phyloP scores from a whole-genome alignment of 2,329 filamentous ascomycete species.

The Alternaria sp. region DNA sequence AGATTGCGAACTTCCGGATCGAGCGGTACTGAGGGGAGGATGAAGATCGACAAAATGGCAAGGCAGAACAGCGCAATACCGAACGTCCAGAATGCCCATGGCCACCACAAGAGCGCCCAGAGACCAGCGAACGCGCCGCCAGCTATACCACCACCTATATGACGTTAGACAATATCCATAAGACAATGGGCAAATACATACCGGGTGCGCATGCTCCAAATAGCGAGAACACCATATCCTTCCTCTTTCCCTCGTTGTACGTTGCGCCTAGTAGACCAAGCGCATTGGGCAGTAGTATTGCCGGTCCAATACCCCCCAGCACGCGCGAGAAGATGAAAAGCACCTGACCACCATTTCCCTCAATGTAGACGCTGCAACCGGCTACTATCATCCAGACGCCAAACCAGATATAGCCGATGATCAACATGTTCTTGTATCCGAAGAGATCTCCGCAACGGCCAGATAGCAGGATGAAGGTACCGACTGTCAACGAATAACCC shows the following conservation, averaged over 20 bases:
- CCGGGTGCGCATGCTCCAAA: slow-evolving; percentile 59
- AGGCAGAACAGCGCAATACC: slow-evolving; percentile 49
- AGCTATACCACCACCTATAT: slow-evolving; percentile 46
- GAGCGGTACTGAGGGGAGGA: slow-evolving; percentile 49
- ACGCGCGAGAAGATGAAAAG: slow-evolving; percentile 49
- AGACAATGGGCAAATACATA: not conserved
- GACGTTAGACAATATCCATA: not conserved
- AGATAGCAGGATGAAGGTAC: slow-evolving; percentile 59
- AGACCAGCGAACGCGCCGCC: slow-evolving; percentile 52
- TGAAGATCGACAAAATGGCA: slow-evolving; percentile 46
- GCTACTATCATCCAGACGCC: slow-evolving; percentile 56
- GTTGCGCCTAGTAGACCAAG: slow-evolving; percentile 66
- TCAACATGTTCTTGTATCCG: slow-evolving; percentile 57
- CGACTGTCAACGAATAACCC: slow-evolving; percentile 57
- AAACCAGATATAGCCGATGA: slow-evolving; percentile 59
- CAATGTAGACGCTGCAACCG: slow-evolving; percentile 52
- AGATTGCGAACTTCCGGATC: slow-evolving; percentile 19
- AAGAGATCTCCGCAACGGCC: slow-evolving; percentile 59
- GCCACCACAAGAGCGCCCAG: slow-evolving; percentile 58
- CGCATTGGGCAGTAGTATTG: slow-evolving; percentile 68
- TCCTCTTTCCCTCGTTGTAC: slow-evolving; percentile 63
- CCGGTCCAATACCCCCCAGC: slow-evolving; percentile 63
- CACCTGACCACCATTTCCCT: slow-evolving; percentile 31
- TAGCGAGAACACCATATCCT: slow-evolving; percentile 65
- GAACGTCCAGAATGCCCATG: slow-evolving; percentile 59